Conservation (phyloP, 345 rosid species). For the Acer campestre region DNA sequence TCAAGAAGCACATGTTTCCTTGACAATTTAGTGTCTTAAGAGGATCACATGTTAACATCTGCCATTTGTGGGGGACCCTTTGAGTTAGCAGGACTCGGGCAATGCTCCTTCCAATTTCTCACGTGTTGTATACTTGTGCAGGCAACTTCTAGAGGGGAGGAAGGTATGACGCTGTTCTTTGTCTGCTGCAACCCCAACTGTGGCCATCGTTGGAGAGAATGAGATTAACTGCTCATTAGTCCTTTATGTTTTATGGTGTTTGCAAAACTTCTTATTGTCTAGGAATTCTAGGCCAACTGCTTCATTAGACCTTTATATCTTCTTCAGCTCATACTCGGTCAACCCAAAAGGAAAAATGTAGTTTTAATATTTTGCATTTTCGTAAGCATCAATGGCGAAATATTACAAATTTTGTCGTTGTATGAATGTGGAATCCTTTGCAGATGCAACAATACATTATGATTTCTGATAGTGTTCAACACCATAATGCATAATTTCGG, state of each 20-base stretch:
- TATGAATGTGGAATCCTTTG: neutral
- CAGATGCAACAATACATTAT: neutral
- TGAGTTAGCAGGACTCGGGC: neutral
- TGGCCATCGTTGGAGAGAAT: slow-evolving; percentile 79
- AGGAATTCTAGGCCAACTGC: neutral
- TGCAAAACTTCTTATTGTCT: neutral
- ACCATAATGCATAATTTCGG: too few relatives aligned
- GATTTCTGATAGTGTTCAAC: neutral
- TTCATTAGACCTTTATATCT: neutral
- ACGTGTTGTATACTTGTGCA: slow-evolving; percentile 27
- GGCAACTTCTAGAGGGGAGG: slow-evolving; percentile 91
- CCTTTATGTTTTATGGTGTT: neutral
- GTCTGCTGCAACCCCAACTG: slow-evolving; percentile 88
- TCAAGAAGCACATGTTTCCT: neutral
- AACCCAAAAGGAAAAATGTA: neutral
- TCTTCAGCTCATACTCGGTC: neutral
- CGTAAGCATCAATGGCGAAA: neutral
- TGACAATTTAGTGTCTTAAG: neutral
- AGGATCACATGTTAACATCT: neutral
- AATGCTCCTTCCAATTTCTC: neutral
- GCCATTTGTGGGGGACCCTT: neutral
- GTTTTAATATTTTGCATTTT: neutral
- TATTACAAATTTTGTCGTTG: neutral
- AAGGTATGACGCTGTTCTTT: slow-evolving; percentile 85
- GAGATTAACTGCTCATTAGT: slow-evolving; percentile 11